Evolutionary conservation across 768 basidiomycete species (phyloP).

Genomic region (Calocybe indica): DNA sequence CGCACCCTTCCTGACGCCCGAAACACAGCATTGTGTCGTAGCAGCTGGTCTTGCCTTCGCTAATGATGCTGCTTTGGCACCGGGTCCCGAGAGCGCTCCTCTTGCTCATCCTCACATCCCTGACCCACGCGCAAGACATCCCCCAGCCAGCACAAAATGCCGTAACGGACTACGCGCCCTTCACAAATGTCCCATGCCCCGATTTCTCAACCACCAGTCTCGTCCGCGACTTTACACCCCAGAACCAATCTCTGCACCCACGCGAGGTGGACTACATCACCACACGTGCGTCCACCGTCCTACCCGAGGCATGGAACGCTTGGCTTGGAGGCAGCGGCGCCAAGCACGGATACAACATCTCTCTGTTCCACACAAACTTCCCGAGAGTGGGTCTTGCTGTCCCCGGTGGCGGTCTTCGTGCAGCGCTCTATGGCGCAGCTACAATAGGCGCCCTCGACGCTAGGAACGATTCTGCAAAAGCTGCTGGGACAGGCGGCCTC

Average conservation of each 20-base stretch:
- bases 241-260: conserved; percentile 45
- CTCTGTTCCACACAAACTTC: conserved; percentile 31
- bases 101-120: conserved; percentile 5
- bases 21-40: too few species aligned
- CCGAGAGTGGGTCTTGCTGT: conserved; percentile 60
- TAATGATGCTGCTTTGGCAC: too few species aligned
- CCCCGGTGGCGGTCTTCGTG: conserved; percentile 66
- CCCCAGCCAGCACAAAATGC: conserved; percentile 17
- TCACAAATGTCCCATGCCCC: conserved; percentile 43
- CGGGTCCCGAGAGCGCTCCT: not conserved
- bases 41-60: too few species aligned
- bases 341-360: conserved; percentile 45
- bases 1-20: not conserved
- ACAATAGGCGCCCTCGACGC: conserved; percentile 55
- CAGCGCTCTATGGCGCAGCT: conserved; percentile 62
- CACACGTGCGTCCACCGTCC: conserved; percentile 30
- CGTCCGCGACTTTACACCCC: conserved; percentile 44
- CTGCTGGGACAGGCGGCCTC: conserved; percentile 58
- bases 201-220: conserved; percentile 39
- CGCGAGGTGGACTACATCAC: conserved; percentile 42
- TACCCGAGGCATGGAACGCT: conserved; percentile 45
- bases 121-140: conserved; percentile 10
- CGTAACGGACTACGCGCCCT: conserved; percentile 48
- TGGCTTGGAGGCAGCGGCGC: conserved; percentile 57
- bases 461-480: conserved; percentile 50